These are phyloP conservation scores for Prorocentrum cordatum DNA, from an alignment of 169 alveolate genomes.

Conservation along the genomic window DNA sequence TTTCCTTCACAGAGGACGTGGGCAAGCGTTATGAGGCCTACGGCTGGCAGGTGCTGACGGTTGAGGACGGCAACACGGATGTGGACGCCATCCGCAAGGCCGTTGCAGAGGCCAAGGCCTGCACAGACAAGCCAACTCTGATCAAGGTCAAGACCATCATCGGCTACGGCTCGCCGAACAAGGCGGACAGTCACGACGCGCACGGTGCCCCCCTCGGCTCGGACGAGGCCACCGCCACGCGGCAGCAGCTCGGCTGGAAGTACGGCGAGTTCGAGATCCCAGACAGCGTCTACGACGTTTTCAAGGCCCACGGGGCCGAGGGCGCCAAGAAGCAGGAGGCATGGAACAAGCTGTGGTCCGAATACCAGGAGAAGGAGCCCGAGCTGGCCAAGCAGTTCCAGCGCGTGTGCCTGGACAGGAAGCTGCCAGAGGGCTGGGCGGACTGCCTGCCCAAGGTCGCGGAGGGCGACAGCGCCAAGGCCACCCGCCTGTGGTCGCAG, in stretches of 20 bases:
- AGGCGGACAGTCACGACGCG: not conserved
- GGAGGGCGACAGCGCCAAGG: constrained; percentile 40
- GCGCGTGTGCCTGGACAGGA: constrained; percentile 20
- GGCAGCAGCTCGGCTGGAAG: constrained; percentile 62
- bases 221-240: not conserved
- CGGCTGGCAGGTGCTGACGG: constrained; percentile 53
- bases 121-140: constrained; percentile 49
- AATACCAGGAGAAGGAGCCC: constrained; percentile 61
- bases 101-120: not conserved
- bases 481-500: constrained; percentile 35
- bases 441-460: constrained; percentile 35
- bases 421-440: constrained; percentile 30
- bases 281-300: constrained; percentile 16
- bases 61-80: constrained; percentile 30
- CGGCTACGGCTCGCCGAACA: constrained; percentile 64
- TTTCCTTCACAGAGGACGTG: constrained; percentile 77
- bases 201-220: not conserved
- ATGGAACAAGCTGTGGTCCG: constrained; percentile 32
- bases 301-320: constrained; percentile 28
- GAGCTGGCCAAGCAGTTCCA: constrained; percentile 64
- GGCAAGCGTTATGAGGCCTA: constrained; percentile 68
- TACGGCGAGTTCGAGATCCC: constrained; percentile 67
- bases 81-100: constrained; percentile 63
- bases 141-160: constrained; percentile 67
- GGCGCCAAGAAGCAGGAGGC: constrained; percentile 39